phyloP scores from a whole-genome alignment of 108 stramenopile species.

The Skeletonema tropicum region DNA sequence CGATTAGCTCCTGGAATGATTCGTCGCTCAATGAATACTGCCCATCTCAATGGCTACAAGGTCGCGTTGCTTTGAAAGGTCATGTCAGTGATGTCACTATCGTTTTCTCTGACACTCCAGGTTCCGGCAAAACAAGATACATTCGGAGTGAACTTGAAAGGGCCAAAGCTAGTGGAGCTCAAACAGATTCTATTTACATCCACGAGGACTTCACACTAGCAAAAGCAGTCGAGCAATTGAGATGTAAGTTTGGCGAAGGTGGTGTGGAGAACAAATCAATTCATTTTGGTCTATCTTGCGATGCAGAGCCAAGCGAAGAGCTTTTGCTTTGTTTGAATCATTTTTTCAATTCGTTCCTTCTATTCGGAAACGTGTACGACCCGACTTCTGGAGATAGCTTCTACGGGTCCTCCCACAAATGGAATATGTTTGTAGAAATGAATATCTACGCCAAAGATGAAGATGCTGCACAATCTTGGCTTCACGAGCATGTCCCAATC shows the following conservation, averaged over 20 bases:
- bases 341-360: conserved; percentile 29
- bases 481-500: conserved; percentile 23
- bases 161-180: background rate
- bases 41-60: conserved; percentile 1
- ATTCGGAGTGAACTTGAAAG: conserved; percentile 20
- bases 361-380: conserved; percentile 21
- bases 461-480: conserved; percentile 9
- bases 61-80: background rate
- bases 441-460: conserved; percentile 4
- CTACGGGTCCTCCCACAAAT: conserved; percentile 10
- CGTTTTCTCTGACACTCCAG: conserved; percentile 6
- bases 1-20: conserved; percentile 20
- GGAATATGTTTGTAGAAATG: conserved; percentile 23
- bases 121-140: conserved; percentile 23
- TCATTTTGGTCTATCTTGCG: conserved; percentile 22
- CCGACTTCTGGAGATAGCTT: conserved; percentile 24
- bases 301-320: background rate
- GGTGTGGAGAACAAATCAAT: conserved; percentile 9
- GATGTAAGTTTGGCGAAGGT: conserved; percentile 6
- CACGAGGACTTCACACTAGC: conserved; percentile 27
- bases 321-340: conserved; percentile 15
- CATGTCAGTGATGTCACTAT: background rate
- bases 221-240: conserved; percentile 7
- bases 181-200: conserved; percentile 23
- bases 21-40: conserved; percentile 3